Evolutionary conservation across 1,284 basidiomycete species (phyloP).

Genomic region (Lignosus rhinocerotis): DNA sequence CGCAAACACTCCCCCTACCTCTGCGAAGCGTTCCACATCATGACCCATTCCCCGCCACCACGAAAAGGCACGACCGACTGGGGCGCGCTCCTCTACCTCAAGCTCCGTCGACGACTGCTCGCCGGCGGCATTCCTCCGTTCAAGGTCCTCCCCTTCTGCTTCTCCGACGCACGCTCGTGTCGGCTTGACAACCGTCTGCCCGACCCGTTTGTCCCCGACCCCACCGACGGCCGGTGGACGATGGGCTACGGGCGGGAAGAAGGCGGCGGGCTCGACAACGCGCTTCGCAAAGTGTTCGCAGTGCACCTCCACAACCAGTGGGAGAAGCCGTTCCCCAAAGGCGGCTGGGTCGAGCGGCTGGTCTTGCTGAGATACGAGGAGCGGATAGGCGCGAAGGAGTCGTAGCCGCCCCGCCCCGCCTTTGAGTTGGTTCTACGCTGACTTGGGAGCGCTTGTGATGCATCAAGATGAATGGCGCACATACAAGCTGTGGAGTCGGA

Average conservation of each 20-base stretch:
- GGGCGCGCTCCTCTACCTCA: slow-evolving; percentile 88
- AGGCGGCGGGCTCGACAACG: slow-evolving; percentile 66
- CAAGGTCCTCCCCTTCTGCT: slow-evolving; percentile 90
- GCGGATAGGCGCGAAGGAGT: slow-evolving; percentile 27
- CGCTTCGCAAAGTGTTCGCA: slow-evolving; percentile 74
- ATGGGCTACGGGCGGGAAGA: slow-evolving; percentile 56
- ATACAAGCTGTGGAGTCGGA: too few species aligned
- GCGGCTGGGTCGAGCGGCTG: slow-evolving; percentile 81
- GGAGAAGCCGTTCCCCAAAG: slow-evolving; percentile 76
- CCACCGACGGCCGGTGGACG: slow-evolving; percentile 55
- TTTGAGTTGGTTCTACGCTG: too few species aligned
- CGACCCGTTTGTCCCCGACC: slow-evolving; percentile 79
- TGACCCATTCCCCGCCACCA: slow-evolving; percentile 74
- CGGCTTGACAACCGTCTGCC: slow-evolving; percentile 89
- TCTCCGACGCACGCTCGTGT: slow-evolving; percentile 87
- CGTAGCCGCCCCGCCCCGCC: too few species aligned
- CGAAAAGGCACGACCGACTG: slow-evolving; percentile 84
- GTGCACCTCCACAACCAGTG: slow-evolving; percentile 95
- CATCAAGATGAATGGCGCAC: too few species aligned
- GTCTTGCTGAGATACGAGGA: slow-evolving; percentile 65
- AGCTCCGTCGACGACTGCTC: slow-evolving; percentile 83
- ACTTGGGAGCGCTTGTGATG: too few species aligned
- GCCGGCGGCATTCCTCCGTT: slow-evolving; percentile 76
- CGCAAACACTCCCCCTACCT: slow-evolving; percentile 86
- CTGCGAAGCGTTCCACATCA: slow-evolving; percentile 92